These are phyloP conservation scores for Musa schizocarpa DNA, from an alignment of 176 grass and related monocot species.

Conservation along the genomic window DNA sequence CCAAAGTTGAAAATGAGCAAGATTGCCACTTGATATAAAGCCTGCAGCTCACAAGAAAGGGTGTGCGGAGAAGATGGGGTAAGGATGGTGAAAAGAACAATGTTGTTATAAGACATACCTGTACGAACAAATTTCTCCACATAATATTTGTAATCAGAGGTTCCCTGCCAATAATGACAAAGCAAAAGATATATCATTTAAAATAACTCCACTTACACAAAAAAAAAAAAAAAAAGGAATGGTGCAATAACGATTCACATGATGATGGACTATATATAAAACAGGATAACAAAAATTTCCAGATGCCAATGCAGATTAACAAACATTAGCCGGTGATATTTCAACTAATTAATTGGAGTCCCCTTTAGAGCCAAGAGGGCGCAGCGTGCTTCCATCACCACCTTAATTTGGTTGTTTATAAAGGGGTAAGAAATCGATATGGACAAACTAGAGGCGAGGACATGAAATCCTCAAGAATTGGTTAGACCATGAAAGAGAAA, in stretches of 20 bases:
- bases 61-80: background rate
- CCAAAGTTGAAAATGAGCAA: conserved; percentile 71
- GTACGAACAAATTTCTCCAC: conserved; percentile 93
- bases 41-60: conserved; percentile 37
- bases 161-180: conserved; percentile 42
- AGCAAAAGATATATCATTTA: background rate
- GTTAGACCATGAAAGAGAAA: no score
- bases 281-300: no score
- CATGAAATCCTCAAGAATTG: no score
- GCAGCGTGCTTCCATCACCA: no score
- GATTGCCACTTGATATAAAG: conserved; percentile 78
- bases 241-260: background rate
- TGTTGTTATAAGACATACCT: conserved; percentile 37
- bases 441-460: no score
- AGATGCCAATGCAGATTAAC: no score
- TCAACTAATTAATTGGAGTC: no score
- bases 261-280: no score
- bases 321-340: no score
- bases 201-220: background rate
- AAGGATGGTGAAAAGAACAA: background rate
- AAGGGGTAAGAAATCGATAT: no score
- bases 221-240: background rate
- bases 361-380: no score
- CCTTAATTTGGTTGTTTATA: no score
- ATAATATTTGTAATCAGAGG: conserved; percentile 91